Base-by-base conservation (phyloP, 192 early-diverging fungal species). In the Dissophora globulifera region DNA sequence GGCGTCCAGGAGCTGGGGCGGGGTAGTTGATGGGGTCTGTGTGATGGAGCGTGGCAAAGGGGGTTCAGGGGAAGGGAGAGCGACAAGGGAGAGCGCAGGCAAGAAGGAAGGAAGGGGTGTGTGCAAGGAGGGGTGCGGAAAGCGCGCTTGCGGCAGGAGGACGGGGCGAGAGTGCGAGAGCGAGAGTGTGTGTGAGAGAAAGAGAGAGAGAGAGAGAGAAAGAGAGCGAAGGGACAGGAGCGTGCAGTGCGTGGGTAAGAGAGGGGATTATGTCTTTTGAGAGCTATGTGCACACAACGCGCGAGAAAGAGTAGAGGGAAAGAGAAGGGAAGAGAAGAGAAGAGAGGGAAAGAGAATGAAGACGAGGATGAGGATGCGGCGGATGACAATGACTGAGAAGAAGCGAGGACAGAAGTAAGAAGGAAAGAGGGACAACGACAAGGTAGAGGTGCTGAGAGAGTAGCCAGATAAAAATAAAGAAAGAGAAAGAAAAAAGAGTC, bases 1-100 rank as follows among this genome's bases (percentile, higher is more conserved):
- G 35, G 46, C 46, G 26, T 23, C 25, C 49, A 50, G 26, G 49
- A 27, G 49, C 49, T 47, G 15, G 46, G 8, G n/a, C n/a, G n/a
- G n/a, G n/a, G n/a, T n/a, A n/a, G n/a, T n/a, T n/a, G n/a, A n/a
- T n/a, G n/a, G 25, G 27, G 27, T 50, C 29, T 42, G 12, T 9
- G 56, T 19, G 45, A 58, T 58, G 56, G 56, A 58, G 42, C 56
- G 56, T 58, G 56, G 56, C 56, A 45, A 58, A 58, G 56, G 56
- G 40, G 56, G 16, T 38, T 17, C 15, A 31, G 20, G 29, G 20
- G 52, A 22, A 16, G 52, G 12, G 35, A 6, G 35, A 6, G 35
- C 35, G 35, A 38, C 13, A 38, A 38, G 7, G 35, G 13, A 38
- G 35, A 13, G 29, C 8, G 30, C 11, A n/a, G 23, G 16, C n/a